Percentiles rank a stretch among this genome's conserved stretches.
Conservation (phyloP, 495 filamentous ascomycete genomes). For the Choiromyces venosus region DNA sequence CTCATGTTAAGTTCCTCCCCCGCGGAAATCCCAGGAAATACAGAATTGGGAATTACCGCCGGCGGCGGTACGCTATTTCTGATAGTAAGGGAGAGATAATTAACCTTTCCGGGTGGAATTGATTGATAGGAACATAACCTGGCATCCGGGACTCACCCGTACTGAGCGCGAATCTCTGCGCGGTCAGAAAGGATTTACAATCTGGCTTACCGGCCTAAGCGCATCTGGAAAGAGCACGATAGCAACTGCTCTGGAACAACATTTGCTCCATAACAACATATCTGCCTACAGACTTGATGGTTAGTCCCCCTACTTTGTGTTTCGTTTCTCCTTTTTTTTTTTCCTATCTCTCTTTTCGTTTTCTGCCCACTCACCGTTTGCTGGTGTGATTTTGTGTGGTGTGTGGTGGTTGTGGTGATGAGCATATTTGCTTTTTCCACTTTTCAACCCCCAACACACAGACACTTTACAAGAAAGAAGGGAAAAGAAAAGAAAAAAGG, state of each 20-base stretch:
- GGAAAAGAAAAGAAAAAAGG: neutral
- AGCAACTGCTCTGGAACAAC: conserved; percentile 90
- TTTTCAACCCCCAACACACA: neutral
- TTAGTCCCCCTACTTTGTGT: conserved; percentile 19
- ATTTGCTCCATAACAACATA: conserved; percentile 76
- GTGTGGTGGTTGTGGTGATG: neutral
- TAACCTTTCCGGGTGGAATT: conserved; percentile 17
- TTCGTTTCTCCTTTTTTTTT: conserved; percentile 22
- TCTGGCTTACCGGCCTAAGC: conserved; percentile 96
- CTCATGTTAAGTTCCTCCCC: neutral
- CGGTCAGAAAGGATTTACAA: conserved; percentile 82
- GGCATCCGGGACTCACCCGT: conserved; percentile 85
- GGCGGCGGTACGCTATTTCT: neutral
- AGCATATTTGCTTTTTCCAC: neutral
- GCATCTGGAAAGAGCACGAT: conserved; percentile 96
- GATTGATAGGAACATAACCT: conserved; percentile 84
- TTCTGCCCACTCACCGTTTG: neutral
- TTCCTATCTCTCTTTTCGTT: conserved; percentile 10
- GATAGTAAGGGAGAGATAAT: conserved; percentile 20
- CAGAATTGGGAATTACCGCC: neutral
- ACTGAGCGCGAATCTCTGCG: conserved; percentile 72
- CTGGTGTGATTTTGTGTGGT: neutral
- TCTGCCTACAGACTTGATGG: conserved; percentile 87
- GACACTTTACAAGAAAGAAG: neutral
- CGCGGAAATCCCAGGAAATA: neutral